phyloP scores from a whole-genome alignment of 805 yeast species.

The Wickerhamiella allomyrinae region DNA sequence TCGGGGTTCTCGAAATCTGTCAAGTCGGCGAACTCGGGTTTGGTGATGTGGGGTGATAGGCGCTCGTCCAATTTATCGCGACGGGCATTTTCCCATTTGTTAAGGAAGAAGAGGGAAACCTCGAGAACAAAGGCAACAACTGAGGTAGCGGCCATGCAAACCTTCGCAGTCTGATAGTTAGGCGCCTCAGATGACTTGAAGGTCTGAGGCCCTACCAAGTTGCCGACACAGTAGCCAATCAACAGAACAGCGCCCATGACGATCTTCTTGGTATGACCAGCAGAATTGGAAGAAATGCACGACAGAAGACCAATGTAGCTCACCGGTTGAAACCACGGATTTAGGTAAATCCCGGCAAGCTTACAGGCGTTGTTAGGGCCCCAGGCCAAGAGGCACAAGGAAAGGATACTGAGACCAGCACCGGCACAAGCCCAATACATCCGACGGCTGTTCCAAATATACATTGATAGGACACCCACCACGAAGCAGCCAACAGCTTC shows the following conservation, averaged over 20 bases:
- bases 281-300: constrained; percentile 33
- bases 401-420: constrained; percentile 31
- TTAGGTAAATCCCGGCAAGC: constrained; percentile 29
- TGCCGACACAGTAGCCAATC: constrained; percentile 54
- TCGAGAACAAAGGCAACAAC: constrained; percentile 26
- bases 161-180: constrained; percentile 41
- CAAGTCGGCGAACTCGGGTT: constrained; percentile 37
- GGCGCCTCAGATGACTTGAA: constrained; percentile 46
- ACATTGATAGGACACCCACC: constrained; percentile 11
- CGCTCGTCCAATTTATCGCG: constrained; percentile 16
- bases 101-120: constrained; percentile 15
- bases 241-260: constrained; percentile 43
- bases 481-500: constrained; percentile 13
- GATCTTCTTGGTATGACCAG: constrained; percentile 65
- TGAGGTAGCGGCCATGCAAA: constrained; percentile 39
- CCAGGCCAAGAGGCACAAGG: constrained; percentile 33
- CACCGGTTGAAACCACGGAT: constrained; percentile 23
- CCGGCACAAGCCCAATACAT: constrained; percentile 33
- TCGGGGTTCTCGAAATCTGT: constrained; percentile 39
- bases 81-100: constrained; percentile 18
- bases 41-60: constrained; percentile 11
- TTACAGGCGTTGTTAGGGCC: constrained; percentile 25
- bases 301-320: constrained; percentile 20
- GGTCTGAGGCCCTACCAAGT: constrained; percentile 61
- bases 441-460: constrained; percentile 10